phyloP scores from a whole-genome alignment of 2,329 filamentous ascomycete species.

The Colletotrichum phormii region DNA sequence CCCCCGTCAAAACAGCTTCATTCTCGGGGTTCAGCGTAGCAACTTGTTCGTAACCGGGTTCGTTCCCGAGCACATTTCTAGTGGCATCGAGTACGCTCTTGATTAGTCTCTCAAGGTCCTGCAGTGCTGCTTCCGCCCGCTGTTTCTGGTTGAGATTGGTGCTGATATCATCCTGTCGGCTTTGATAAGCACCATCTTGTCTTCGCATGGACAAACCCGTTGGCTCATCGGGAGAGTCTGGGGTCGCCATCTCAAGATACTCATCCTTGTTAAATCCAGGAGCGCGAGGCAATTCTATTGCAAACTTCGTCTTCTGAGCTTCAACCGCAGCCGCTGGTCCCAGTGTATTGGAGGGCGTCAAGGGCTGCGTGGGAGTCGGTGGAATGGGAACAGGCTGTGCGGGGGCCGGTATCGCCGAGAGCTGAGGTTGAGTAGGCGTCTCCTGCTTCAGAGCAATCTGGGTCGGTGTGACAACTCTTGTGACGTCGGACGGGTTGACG shows the following conservation, averaged over 20 bases:
- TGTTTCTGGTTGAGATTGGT: conserved; percentile 82
- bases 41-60: conserved; percentile 66
- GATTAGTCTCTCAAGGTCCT: conserved; percentile 77
- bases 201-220: conserved; percentile 63
- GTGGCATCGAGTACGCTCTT: conserved; percentile 82
- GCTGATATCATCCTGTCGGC: conserved; percentile 67
- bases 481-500: conserved; percentile 5
- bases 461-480: not conserved
- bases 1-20: conserved; percentile 73
- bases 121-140: conserved; percentile 79
- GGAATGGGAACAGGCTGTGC: not conserved
- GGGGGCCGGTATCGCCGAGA: not conserved
- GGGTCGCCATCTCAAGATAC: conserved; percentile 56
- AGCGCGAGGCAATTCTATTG: conserved; percentile 59
- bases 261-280: conserved; percentile 62
- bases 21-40: conserved; percentile 67
- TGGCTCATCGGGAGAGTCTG: conserved; percentile 59
- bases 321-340: not conserved
- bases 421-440: not conserved
- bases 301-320: conserved; percentile 44
- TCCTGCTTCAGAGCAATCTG: conserved; percentile 4
- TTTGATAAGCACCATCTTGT: conserved; percentile 51
- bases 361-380: not conserved
- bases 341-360: not conserved
- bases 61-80: conserved; percentile 71